Percentiles rank a stretch among this genome's conserved stretches.
These are phyloP conservation scores for Nowakowskiella sp. DNA, from an alignment of 192 early-diverging fungal genomes.

Conservation along the genomic window DNA sequence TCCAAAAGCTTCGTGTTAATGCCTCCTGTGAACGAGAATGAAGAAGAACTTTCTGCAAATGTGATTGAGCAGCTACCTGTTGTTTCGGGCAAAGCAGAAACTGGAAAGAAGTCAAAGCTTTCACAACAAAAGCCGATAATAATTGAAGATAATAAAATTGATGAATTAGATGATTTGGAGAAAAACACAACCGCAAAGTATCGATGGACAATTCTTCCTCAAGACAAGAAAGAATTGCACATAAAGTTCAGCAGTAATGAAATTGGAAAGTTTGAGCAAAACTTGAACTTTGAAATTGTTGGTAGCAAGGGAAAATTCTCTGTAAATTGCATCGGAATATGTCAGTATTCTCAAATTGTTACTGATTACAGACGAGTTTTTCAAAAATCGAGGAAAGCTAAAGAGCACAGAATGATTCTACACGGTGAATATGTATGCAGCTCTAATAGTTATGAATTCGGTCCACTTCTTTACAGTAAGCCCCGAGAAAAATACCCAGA, in stretches of 20 bases:
- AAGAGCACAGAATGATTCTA: conserved; percentile 40
- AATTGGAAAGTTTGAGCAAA: conserved; percentile 40
- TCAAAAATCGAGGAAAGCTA: conserved; percentile 33
- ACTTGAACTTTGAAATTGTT: conserved; percentile 41
- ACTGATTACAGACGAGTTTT: conserved; percentile 43
- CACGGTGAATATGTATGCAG: conserved; percentile 41
- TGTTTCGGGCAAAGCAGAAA: background rate
- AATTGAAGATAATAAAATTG: conserved; percentile 19
- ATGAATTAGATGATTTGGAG: conserved; percentile 34
- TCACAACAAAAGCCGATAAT: background rate
- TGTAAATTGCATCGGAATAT: conserved; percentile 35
- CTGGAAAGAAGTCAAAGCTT: background rate
- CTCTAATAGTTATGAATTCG: conserved; percentile 47
- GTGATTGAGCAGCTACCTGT: background rate
- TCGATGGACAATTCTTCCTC: conserved; percentile 44
- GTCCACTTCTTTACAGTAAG: conserved; percentile 51
- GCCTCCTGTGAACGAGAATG: conserved; percentile 17
- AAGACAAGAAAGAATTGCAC: conserved; percentile 40
- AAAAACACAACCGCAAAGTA: conserved; percentile 25
- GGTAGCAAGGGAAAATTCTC: conserved; percentile 30
- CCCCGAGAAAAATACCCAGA: conserved; percentile 54
- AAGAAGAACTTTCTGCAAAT: conserved; percentile 21
- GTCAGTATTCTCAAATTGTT: conserved; percentile 39
- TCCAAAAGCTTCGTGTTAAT: conserved; percentile 22
- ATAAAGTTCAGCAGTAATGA: conserved; percentile 42